phyloP scores from a whole-genome alignment of 306 rosid species.

The apple (Malus domestica) region DNA sequence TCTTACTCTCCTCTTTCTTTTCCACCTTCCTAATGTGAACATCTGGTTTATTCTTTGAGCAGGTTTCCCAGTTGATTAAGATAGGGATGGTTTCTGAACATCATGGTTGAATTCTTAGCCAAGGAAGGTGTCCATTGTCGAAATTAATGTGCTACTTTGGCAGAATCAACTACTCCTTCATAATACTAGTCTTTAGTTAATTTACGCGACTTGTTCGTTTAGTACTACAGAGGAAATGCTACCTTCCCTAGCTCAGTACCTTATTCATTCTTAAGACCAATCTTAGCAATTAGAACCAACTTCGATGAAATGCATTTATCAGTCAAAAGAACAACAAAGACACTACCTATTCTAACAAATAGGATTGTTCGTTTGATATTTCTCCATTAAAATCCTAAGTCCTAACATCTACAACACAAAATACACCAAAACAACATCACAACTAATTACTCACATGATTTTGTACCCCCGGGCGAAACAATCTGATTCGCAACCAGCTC shows the following conservation, averaged over 20 bases:
- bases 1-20: not conserved
- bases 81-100: not conserved
- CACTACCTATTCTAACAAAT: not conserved
- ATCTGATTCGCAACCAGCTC: slow-evolving; percentile 68
- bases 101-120: not conserved
- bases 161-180: not conserved
- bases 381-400: not conserved
- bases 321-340: not conserved
- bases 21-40: not conserved
- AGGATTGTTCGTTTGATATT: not conserved
- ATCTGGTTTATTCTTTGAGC: not conserved
- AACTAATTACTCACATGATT: slow-evolving; percentile 59
- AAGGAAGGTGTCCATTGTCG: not conserved
- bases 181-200: not conserved
- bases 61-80: not conserved
- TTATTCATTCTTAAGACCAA: not conserved
- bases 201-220: not conserved
- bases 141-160: not conserved
- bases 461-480: slow-evolving; percentile 55
- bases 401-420: not conserved
- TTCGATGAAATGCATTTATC: not conserved
- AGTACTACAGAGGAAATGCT: not conserved
- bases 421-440: not conserved
- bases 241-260: not conserved
- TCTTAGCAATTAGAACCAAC: not conserved